Base-by-base conservation (phyloP, 1,139 yeast species). In the Citeromyces siamensis region DNA sequence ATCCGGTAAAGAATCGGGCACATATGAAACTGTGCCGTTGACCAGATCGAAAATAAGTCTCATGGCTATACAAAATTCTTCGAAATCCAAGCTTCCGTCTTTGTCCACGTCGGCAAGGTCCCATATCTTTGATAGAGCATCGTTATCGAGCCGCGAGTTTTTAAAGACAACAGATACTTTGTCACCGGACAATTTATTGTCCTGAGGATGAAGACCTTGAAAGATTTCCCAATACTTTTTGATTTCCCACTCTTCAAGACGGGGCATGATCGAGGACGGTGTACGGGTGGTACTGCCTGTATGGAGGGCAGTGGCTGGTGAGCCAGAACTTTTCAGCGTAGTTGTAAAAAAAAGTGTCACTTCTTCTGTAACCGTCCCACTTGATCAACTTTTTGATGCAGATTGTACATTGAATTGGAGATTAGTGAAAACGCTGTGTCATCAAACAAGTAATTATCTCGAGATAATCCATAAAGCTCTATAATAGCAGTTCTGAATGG, bases 41-140 rank as follows among this genome's bases (percentile, higher is more conserved):
- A 90, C 90, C 51, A 81, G 59, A 56, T 90, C 98, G 55, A 86
- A 93, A 36, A 88, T 83, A 42, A 90, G 68, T 46, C 96, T 69
- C 98, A 90, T 93, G 40, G 97, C 90, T 44, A 90, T 85, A 55
- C 97, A 90, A 57, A 90, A 90, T 60, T 90, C 98, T 57, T 90
- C 99, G 55, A 90, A 90, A 56, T 93, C 99, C 47, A 90, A 68
- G 47, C 68, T 67, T 16, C 95, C 96, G 57, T 90, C 98, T 40
- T 73, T 72, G 57, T 90, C 98, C 38, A 90, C 85, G 55, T 90
- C 99, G 12, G 95, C 80, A 34, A 90, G 60, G 47, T 83, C 85
- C 98, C 98, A 90, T 33, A 93, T 75, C 53, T 75, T 70, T 34
- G 84, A 77, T 45, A 93, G 66, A 51, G 85, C 76, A 27, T 71